These are phyloP conservation scores for Dipodascus albidus DNA, from an alignment of 805 yeast genomes.

Conservation along the genomic window DNA sequence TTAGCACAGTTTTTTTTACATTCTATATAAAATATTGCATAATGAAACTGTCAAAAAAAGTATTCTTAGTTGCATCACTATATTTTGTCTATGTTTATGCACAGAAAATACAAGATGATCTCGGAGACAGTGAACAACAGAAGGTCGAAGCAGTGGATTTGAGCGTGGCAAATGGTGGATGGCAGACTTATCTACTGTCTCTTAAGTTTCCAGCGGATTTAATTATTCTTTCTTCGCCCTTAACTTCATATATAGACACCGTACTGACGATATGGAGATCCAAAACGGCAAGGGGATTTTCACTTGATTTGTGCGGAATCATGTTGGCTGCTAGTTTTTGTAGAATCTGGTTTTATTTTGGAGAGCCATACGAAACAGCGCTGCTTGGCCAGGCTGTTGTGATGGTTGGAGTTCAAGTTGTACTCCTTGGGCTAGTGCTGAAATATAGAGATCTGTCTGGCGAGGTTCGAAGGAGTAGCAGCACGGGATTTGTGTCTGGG, in stretches of 20 bases:
- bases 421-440: slow-evolving; percentile 53
- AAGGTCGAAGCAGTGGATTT: too few species aligned
- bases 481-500: background rate
- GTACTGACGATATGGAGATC: slow-evolving; percentile 53
- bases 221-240: slow-evolving; percentile 68
- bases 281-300: slow-evolving; percentile 66
- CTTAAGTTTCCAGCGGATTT: slow-evolving; percentile 36
- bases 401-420: slow-evolving; percentile 72
- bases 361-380: slow-evolving; percentile 73
- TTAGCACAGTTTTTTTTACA: too few species aligned
- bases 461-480: background rate
- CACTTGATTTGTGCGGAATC: slow-evolving; percentile 86
- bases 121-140: too few species aligned
- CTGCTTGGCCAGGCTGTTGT: slow-evolving; percentile 66
- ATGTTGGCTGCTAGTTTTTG: slow-evolving; percentile 71
- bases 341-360: slow-evolving; percentile 64
- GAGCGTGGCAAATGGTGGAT: slow-evolving; percentile 23
- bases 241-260: slow-evolving; percentile 80
- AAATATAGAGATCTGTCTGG: slow-evolving; percentile 15
- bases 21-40: background rate
- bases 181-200: slow-evolving; percentile 9
- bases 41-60: background rate
- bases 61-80: background rate
- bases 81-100: background rate
- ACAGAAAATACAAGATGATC: background rate